Base-by-base conservation (phyloP, 1,284 basidiomycete genomes). In the Leccinum solheimii region DNA sequence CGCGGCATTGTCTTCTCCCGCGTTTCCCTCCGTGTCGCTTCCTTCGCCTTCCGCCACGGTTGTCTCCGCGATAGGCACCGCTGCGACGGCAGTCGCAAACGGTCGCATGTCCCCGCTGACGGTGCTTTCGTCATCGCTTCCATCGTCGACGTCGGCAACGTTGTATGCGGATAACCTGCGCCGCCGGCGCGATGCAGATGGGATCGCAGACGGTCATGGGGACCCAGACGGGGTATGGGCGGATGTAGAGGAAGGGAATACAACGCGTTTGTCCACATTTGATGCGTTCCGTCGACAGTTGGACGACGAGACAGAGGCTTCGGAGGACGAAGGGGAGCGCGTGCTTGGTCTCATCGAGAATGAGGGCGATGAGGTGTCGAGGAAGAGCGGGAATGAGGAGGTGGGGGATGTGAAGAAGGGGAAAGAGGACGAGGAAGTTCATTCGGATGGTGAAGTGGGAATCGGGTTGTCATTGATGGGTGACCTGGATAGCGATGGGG, bases 401-500 rank as follows among this genome's bases (percentile, higher is more conserved):
- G 23, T 14, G n/a, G n/a, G 11, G 5, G 27, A 52, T 52, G 27
- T 19, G 10, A 53, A 30, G n/a, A 3, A 3, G 3, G 49, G 30
- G 16, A 49, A 40, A 3, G 59, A 3, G 9, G 67, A 64, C 1
- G 49, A 27, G 11, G 69, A 72, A 6, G 75, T 68, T 2, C 62
- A 78, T 52, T 82, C 80, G 3, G 87, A 89, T 62, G 87, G 83
- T 3, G 84, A 83, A 58, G 77, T 82, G 2, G 88, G 86, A 0
- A 91, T 91, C 55, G 89, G 89, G 0, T 75, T 91, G 10, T 85
- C 85, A 0, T 75, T 91, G 54, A 75, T 91, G 57, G 83, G 86
- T 64, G 80, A 81, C 36, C 74, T 89, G 57, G 76, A 73, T 26
- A 70, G 72, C 14, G 74, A 68, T 13, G 67, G 43, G 6, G 23